Base-by-base conservation (phyloP, 2,329 filamentous ascomycete genomes). In the Nemania serpens region DNA sequence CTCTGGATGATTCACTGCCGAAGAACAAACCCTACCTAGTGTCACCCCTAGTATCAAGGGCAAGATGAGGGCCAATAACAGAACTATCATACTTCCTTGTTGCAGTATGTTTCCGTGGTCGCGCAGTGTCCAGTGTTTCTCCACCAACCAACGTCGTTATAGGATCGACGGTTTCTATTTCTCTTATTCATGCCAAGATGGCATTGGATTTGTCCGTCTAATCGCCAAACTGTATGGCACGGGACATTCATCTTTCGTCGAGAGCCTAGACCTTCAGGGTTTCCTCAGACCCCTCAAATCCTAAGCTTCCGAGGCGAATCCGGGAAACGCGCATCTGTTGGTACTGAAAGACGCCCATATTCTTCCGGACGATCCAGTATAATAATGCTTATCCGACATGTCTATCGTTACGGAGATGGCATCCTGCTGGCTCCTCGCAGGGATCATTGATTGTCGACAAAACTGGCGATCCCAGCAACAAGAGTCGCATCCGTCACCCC, bases 181-280 rank as follows among this genome's bases (percentile, higher is more conserved):
- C 46, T 20, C n/a, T 29, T 17, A n/a, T 22, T 41, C 13, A 12
- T 48, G 55, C 61, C 59, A 55, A 62, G 46, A 57, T 51, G 52
- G 48, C 48, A 33, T 59, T 62, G 45, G 33, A 62, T 62, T 64
- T 62, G 55, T 62, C 59, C 59, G 52, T 54, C 48, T 55, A 47
- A 53, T 55, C 37, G 52, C 12, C 15, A 3, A 33, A 20, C n/a
- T 47, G n/a, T 50, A 13, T 34, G 7, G 25, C 25, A n/a, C 20
- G n/a, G 22, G 33, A 39, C 20, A 4, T 50, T 5, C 2, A 22
- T 12, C 7, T 15, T 15, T 37, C 34, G n/a, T 36, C 15, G 41
- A 36, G 12, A 25, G 37, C 41, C 20, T 39, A 34, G 9, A 37
- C 50, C 9, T 7, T 18, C 33, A 46, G 46, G 42, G 53, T n/a